Conservation (phyloP, 805 yeast genomes). For the Barnettozyma salicaria region DNA sequence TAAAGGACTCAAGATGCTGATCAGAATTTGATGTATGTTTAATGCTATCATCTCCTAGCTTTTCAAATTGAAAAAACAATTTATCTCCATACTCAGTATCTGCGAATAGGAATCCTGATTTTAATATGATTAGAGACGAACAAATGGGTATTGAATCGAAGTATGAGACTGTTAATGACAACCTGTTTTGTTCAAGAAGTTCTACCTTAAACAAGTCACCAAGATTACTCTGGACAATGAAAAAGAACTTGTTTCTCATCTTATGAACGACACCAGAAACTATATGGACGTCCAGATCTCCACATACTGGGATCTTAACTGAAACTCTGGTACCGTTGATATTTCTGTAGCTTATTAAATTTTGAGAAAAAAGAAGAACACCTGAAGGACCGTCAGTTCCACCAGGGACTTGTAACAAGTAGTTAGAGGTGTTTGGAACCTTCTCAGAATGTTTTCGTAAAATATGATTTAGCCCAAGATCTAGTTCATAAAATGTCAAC, state of each 20-base stretch:
- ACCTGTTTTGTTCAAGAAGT: slow-evolving; percentile 32
- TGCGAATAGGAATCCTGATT: slow-evolving; percentile 70
- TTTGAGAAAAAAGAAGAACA: slow-evolving; percentile 55
- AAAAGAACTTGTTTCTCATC: slow-evolving; percentile 56
- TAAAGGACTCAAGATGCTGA: slow-evolving; percentile 27
- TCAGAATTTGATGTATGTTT: slow-evolving; percentile 30
- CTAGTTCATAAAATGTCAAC: slow-evolving; percentile 72
- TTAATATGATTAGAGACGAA: slow-evolving; percentile 51
- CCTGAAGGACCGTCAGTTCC: slow-evolving; percentile 69
- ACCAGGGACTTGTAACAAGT: slow-evolving; percentile 65
- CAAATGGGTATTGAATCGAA: slow-evolving; percentile 73
- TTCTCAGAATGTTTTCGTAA: slow-evolving; percentile 42
- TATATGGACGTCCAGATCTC: slow-evolving; percentile 31
- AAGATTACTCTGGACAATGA: slow-evolving; percentile 56
- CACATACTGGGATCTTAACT: slow-evolving; percentile 50
- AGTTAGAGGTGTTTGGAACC: slow-evolving; percentile 38
- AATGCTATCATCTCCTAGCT: slow-evolving; percentile 59
- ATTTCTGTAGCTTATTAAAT: slow-evolving; percentile 46
- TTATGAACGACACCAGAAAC: slow-evolving; percentile 59
- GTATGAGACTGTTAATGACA: slow-evolving; percentile 46
- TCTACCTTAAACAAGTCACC: slow-evolving; percentile 77
- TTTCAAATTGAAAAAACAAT: slow-evolving; percentile 70
- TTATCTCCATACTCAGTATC: slow-evolving; percentile 60
- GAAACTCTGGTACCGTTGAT: slow-evolving; percentile 30
- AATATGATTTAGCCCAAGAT: slow-evolving; percentile 78